Base-by-base conservation (phyloP, 1,284 basidiomycete genomes). In the Waitea zeae region DNA sequence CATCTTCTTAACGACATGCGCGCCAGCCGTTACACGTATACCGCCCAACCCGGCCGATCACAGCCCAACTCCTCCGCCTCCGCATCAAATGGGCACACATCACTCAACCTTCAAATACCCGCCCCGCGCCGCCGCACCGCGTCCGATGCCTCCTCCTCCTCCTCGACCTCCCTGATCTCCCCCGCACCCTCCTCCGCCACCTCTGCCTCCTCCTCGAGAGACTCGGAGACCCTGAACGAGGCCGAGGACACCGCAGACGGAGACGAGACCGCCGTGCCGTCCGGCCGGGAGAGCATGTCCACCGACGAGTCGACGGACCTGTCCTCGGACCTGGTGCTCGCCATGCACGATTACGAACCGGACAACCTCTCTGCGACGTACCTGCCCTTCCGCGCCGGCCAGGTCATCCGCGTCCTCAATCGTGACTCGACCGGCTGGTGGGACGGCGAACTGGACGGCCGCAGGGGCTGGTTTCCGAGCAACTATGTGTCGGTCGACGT, bases 401-500 rank as follows among this genome's bases (percentile, higher is more conserved):
- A 97, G 50, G 67, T 93, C 35, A 90, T 98, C 41, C 77, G 77
- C 40, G 88, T 97, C 18, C 63, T 87, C 38, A 87, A 86, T 48
- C 70, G 77, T 42, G 90, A 97, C 54, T 43, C 66, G 1, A 87
- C 81, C 41, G 95, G 93, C 0, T 98, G 95, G 95, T 97, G 93
- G 93, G 92, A 98, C 50, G 93, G 95, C 7, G 89, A 97, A 56
- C 57, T 95, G 14, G 79, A 81, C 34, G 77, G 71, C 4, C 58
- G 75, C 36, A 61, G 89, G 45, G 95, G 95, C n/a, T 99, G 93
- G 93, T 97, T 97, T 54, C 93, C 93, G n/a, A 89, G 86, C 49
- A 87, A 87, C 53, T 86, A 86, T 56, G 80, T 83, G 38, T 74
- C 72, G 43, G 57, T 64, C 17, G 71, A 77, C 41, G 62, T 67